phyloP scores from a whole-genome alignment of 805 yeast species.

The Ogataea paraovalis region DNA sequence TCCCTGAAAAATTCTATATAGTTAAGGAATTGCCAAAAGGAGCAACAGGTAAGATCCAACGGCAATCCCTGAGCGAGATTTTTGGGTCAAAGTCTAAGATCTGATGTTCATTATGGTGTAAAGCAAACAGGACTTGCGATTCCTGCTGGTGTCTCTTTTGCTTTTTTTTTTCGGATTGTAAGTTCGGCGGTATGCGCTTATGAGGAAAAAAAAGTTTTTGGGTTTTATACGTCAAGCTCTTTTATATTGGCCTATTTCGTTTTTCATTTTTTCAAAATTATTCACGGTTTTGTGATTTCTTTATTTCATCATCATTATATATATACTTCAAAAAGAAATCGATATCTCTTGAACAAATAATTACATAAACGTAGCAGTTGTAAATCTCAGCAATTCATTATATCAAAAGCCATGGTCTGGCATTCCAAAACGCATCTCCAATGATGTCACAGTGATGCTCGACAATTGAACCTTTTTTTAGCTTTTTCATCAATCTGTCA shows the following conservation, averaged over 20 bases:
- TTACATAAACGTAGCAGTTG: too few species aligned
- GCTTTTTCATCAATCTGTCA: slow-evolving; percentile 45
- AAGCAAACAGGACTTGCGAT: too few species aligned
- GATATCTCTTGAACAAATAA: too few species aligned
- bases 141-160: too few species aligned
- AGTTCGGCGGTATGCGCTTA: too few species aligned
- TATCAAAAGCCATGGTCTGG: slow-evolving; percentile 36
- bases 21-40: slow-evolving; percentile 66
- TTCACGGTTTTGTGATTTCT: background rate
- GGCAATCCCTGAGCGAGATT: slow-evolving; percentile 57
- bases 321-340: slow-evolving; percentile 36
- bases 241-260: background rate
- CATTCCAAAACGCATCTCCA: slow-evolving; percentile 58
- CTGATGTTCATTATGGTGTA: too few species aligned
- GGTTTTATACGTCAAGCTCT: background rate
- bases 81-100: slow-evolving; percentile 38
- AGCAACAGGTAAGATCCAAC: slow-evolving; percentile 74
- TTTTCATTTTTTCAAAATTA: background rate
- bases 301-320: slow-evolving; percentile 7
- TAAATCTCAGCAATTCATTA: background rate
- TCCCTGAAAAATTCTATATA: slow-evolving; percentile 55
- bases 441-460: slow-evolving; percentile 58
- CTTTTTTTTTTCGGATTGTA: too few species aligned
- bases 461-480: slow-evolving; percentile 43
- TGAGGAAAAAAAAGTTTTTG: background rate